Percentiles rank a stretch among this genome's conserved stretches.
Conservation (phyloP, 208 protist genomes). For the Paratrypanosoma confusum region DNA sequence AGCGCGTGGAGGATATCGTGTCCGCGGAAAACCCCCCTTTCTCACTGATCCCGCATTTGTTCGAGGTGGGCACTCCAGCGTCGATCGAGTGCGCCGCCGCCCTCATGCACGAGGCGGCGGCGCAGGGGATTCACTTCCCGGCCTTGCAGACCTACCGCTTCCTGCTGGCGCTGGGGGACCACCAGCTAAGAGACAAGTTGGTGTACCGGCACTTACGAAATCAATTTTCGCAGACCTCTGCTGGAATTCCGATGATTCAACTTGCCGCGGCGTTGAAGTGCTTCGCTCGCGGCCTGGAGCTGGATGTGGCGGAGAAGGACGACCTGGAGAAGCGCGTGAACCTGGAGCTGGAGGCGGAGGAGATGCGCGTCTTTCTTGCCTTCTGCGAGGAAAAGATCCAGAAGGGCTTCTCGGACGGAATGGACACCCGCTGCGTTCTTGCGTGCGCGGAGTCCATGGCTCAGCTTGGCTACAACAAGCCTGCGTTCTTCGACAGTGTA, state of each 20-base stretch:
- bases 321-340: slow-evolving; percentile 10
- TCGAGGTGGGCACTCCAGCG: slow-evolving; percentile 23
- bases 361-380: slow-evolving; percentile 22
- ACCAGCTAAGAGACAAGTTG: slow-evolving; percentile 21
- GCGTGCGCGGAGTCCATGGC: slow-evolving; percentile 29
- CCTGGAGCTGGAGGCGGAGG: slow-evolving; percentile 21
- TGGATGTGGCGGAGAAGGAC: slow-evolving; percentile 3
- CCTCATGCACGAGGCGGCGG: slow-evolving; percentile 42
- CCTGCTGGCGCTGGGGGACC: slow-evolving; percentile 54
- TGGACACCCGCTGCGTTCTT: slow-evolving; percentile 35
- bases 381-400: slow-evolving; percentile 48
- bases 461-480: slow-evolving; percentile 33
- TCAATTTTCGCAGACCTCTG: slow-evolving; percentile 56
- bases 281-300: slow-evolving; percentile 23
- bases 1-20: slow-evolving; percentile 25
- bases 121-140: slow-evolving; percentile 40
- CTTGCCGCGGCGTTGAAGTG: slow-evolving; percentile 60
- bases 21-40: slow-evolving; percentile 25
- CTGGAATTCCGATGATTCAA: slow-evolving; percentile 66
- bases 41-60: slow-evolving; percentile 26
- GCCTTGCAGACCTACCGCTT: slow-evolving; percentile 69
- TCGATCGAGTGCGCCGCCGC: slow-evolving; percentile 24
- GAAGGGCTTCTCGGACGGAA: slow-evolving; percentile 26
- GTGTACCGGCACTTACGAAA: slow-evolving; percentile 47
- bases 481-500: slow-evolving; percentile 28